Percentiles rank a stretch among this genome's conserved stretches.
Conservation (phyloP, 257 asterid genomes). For the Jacaranda mimosifolia region DNA sequence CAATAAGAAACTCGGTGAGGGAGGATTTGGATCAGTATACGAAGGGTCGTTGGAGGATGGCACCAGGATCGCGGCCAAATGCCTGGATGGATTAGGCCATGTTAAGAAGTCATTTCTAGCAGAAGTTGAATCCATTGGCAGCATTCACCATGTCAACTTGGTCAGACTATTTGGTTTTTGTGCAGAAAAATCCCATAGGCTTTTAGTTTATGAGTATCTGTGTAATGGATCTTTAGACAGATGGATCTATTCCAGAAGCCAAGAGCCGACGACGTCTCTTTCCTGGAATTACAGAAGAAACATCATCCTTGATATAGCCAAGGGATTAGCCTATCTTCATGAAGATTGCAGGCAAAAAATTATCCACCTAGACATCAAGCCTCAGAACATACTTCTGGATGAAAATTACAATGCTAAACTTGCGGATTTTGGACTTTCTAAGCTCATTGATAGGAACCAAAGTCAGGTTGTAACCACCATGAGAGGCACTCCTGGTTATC, state of each 20-base stretch:
- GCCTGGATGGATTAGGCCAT: conserved; percentile 42
- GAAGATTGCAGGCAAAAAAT: conserved; percentile 50
- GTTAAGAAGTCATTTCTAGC: conserved; percentile 40
- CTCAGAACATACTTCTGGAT: conserved; percentile 46
- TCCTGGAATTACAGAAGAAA: conserved; percentile 31
- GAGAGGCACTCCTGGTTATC: conserved; percentile 49
- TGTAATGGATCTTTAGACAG: conserved; percentile 41
- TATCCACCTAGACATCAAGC: conserved; percentile 48
- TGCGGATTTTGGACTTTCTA: conserved; percentile 44
- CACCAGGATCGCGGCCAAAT: conserved; percentile 41
- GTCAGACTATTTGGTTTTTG: conserved; percentile 39
- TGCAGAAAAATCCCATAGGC: conserved; percentile 41
- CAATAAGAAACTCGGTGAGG: conserved; percentile 37
- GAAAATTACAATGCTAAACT: conserved; percentile 40
- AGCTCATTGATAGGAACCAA: conserved; percentile 42
- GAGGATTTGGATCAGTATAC: conserved; percentile 47
- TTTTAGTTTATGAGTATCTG: conserved; percentile 43
- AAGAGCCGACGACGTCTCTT: not conserved
- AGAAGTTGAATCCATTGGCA: conserved; percentile 43
- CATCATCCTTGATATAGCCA: conserved; percentile 41
- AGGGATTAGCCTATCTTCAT: conserved; percentile 48
- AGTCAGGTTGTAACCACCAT: conserved; percentile 41
- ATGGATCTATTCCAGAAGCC: conserved; percentile 37
- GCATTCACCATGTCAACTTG: conserved; percentile 26
- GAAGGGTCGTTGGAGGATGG: conserved; percentile 37